Conservation (phyloP, 208 protist genomes). For the Crithidia brevicula region DNA sequence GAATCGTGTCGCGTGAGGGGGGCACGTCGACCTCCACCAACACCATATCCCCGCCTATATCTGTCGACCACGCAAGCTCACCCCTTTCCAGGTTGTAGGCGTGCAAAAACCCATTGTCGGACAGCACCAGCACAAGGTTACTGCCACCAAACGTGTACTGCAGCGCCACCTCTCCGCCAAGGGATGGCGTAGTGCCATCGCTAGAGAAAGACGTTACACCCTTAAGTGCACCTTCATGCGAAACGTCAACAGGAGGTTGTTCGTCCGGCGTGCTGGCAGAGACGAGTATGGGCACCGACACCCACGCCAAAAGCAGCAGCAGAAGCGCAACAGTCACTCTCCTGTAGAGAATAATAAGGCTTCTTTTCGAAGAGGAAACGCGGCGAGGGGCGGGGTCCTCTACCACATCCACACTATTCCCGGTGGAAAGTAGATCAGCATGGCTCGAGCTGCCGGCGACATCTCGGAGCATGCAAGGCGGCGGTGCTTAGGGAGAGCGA, state of each 20-base stretch:
- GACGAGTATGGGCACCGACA: too few species aligned
- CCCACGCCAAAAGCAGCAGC: too few species aligned
- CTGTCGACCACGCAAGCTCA: conserved; percentile 35
- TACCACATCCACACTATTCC: background rate
- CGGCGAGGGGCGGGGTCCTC: too few species aligned
- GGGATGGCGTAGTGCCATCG: background rate
- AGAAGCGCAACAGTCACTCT: too few species aligned
- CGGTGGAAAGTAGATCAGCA: background rate
- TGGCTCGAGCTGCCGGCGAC: background rate
- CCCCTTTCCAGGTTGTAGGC: conserved; percentile 49
- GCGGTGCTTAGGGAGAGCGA: too few species aligned
- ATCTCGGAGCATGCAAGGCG: conserved; percentile 9
- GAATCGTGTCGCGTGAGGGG: conserved; percentile 23
- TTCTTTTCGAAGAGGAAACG: too few species aligned
- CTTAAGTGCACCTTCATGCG: too few species aligned
- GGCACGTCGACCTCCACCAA: conserved; percentile 30
- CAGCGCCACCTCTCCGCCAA: conserved; percentile 30
- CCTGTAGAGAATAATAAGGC: too few species aligned
- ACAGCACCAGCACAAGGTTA: conserved; percentile 55
- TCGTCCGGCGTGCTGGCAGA: too few species aligned
- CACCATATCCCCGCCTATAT: conserved; percentile 39
- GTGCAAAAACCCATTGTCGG: conserved; percentile 45
- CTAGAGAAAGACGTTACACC: too few species aligned
- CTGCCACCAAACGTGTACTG: conserved; percentile 39
- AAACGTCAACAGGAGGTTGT: too few species aligned